A percentile compares a stretch with the other conserved stretches of the same genome.
These are phyloP conservation scores for Penicillium simplicissimum DNA, from an alignment of 495 filamentous ascomycete genomes.

Conservation along the genomic window DNA sequence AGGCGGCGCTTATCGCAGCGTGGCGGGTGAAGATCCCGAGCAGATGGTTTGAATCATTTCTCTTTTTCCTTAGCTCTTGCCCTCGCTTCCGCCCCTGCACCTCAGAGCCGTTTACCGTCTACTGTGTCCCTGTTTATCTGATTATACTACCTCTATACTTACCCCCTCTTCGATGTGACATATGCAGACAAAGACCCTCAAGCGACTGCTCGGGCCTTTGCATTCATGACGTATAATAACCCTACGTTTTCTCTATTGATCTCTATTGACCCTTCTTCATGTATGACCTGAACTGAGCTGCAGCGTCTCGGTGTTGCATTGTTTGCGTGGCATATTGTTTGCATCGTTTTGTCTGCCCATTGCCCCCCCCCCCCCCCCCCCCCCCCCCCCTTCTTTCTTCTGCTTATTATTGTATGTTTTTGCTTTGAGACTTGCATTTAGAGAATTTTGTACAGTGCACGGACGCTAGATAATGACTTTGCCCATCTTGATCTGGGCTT, in stretches of 20 bases:
- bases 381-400: background rate
- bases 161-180: background rate
- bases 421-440: slow-evolving; percentile 14
- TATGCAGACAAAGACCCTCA: background rate
- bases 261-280: slow-evolving; percentile 5
- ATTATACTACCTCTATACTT: background rate
- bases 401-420: background rate
- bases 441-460: slow-evolving; percentile 31
- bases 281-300: slow-evolving; percentile 14
- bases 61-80: background rate
- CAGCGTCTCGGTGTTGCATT: slow-evolving; percentile 28
- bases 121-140: background rate
- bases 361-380: too few species aligned
- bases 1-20: slow-evolving; percentile 38
- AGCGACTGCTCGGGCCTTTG: too few species aligned
- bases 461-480: slow-evolving; percentile 21
- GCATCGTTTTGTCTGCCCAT: background rate
- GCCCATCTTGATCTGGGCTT: background rate
- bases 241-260: background rate
- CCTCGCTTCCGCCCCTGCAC: background rate
- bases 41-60: slow-evolving; percentile 25
- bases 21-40: slow-evolving; percentile 43
- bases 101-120: background rate
- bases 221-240: slow-evolving; percentile 16
- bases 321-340: slow-evolving; percentile 20